Evolutionary conservation across 2,329 filamentous ascomycete genomes (phyloP), one percentile per base, ranked within the genome.

Genomic region (Hysterium pulicare): DNA sequence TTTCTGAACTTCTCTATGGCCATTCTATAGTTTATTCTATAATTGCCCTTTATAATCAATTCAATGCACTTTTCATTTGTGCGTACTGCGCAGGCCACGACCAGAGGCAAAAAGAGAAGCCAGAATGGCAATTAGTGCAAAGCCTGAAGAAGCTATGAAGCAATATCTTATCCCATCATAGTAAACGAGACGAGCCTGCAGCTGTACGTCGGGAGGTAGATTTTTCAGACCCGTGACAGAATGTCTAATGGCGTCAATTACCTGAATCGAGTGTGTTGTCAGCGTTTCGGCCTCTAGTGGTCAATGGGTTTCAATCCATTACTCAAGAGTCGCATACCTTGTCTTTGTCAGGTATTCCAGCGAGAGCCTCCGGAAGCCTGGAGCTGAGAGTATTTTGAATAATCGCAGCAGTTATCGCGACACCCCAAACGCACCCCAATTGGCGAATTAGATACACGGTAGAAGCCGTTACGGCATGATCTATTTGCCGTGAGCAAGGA

Each of bases 371-470:
- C 4, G 76, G 74, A 20, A 84, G 69, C 46, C 72, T 70, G 51
- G 72, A 64, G 51, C 71, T 78, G 49, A 84, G 70, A 42, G 76
- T 78, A 43, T 79, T 84, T 61, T 84, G 81, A 24, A 82, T 71
- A 33, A 84, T 79, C 5, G 80, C 74, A 7, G 80, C 81, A 0
- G 79, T 79, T 26, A 80, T 68, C 1, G 81, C 80, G 2, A 84
- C 81, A 8, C 81, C 81, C 74, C 79, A 84, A 13, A 84, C 80
- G 0, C 75, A 78, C 2, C 81, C 81, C 3, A 84, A 64, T 0
- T 79, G 83, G 20, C 81, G 75, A 33, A 84, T 74, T 16, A 84
- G 71, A 56, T 84, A 84, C 5, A 82, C 76, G 0, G 77, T 82
- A 2, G 79, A 83, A 2, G 80, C 74, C 0, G 76, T 78, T 1